Evolutionary conservation across 108 stramenopile species (phyloP), one percentile per base, ranked within the genome.

Genomic region (Fistulifera solaris): DNA sequence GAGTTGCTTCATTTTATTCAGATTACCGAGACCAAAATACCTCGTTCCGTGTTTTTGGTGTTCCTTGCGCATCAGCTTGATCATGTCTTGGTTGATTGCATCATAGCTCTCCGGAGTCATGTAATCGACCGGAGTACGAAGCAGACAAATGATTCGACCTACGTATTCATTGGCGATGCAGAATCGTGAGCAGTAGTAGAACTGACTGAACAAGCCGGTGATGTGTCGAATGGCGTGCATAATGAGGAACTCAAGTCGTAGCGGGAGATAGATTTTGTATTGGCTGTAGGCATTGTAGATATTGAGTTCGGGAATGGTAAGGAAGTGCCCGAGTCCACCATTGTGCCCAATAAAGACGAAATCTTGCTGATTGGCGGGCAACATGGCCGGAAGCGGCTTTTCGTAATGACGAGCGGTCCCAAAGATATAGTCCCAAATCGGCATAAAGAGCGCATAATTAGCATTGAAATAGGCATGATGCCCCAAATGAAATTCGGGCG

Each of bases 1-100:
- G 16, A 82, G 58, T 58, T 82, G 80, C 68, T 82, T 82, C 80
- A 82, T 82, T 58, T 82, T 82, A 55, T 82, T 82, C 58, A 78
- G 67, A 63, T 82, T 82, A 27, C 80, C 80, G 14, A 82, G 71
- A 8, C 80, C 80, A 41, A 77, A 82, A 40, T 73, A 76, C 35
- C 64, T 42, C 14, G 80, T 82, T 50, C 76, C 76, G 26, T 70
- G 45, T 22, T 45, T 54, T 54, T 70, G 64, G 59, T 82, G 48
- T 35, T 82, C 67, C 50, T 65, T 52, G 4, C 48, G 53, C 56
- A 82, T 82, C 14, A 75, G 65, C 38, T 73, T 48, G n/a, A 82
- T 47, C 39, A 82, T 78, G 24, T 82, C 80, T 50, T 67, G 61
- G 61, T 82, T 82, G 18, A 82, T 65, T 15, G 54, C 56, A 12